Base-by-base conservation (phyloP, 495 filamentous ascomycete species). In the Neurospora tetrasperma region DNA sequence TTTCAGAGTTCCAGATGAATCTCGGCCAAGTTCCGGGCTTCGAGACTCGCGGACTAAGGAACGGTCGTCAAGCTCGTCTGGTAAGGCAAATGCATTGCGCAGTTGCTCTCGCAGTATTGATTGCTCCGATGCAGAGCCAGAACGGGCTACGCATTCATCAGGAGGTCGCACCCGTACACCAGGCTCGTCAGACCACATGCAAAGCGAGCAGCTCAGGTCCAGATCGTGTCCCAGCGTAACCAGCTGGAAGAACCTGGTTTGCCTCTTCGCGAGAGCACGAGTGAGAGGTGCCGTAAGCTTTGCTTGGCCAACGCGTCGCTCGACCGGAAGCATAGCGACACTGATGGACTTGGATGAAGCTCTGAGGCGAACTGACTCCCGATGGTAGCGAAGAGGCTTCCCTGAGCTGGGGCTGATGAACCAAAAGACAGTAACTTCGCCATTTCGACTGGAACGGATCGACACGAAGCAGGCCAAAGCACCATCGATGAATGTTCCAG, bases 241-340 rank as follows among this genome's bases (percentile, higher is more conserved):
- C 18, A 81, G 20, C 70, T 82, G 79, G 38, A 81, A 81, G 70
- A 79, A 81, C 27, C 73, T 73, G 71, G 74, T 62, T 42, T 74
- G 69, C 20, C 71, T 71, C 14, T 66, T 70, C 9, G 73, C 69
- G 42, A 78, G 42, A 12, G 43, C 54, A 43, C 43, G 72, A 27
- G 42, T 69, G 54, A 35, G 27, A 66, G 54, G 14, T 14, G 42
- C 40, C 5, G 12, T 44, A 41, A 54, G 44, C 1, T 27, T 35
- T 20, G 68, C 38, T 27, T 70, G 62, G 10, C 73, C 75, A 39
- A 74, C 27, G 4, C 23, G 62, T 9, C 75, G 69, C 18, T 23
- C 31, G 7, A 76, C 77, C 6, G 77, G 78, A 23, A 79, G 68
- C 70, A 79, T 75, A 40, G 42, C 59, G 41, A 80, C 38, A 23